A percentile compares a stretch with the other conserved stretches of the same genome.
These are phyloP conservation scores for Pichia occidentalis DNA, from an alignment of 805 yeast species.

Conservation along the genomic window DNA sequence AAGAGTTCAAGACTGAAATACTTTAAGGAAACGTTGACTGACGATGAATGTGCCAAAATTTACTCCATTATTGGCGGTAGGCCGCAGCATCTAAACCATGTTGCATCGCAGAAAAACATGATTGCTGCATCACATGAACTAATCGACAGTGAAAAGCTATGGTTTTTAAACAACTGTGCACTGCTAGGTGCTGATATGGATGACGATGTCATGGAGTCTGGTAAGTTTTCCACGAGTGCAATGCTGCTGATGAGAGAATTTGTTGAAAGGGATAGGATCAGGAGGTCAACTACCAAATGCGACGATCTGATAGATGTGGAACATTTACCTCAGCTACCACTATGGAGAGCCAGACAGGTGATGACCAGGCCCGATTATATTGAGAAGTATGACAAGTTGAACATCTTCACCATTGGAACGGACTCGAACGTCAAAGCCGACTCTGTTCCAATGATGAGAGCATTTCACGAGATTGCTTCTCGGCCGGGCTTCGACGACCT, in stretches of 20 bases:
- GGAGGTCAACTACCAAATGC: constrained; percentile 22
- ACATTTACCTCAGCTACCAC: constrained; percentile 61
- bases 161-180: constrained; percentile 82
- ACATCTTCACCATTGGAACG: constrained; percentile 74
- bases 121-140: constrained; percentile 58
- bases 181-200: constrained; percentile 74
- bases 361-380: constrained; percentile 84
- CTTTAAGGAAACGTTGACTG: constrained; percentile 35
- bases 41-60: constrained; percentile 32
- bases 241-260: constrained; percentile 65
- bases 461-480: constrained; percentile 69
- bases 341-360: constrained; percentile 78
- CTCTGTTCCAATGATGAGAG: constrained; percentile 85
- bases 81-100: constrained; percentile 74
- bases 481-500: constrained; percentile 67
- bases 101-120: constrained; percentile 51
- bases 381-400: constrained; percentile 65
- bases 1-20: constrained; percentile 41
- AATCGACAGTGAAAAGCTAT: constrained; percentile 74
- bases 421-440: constrained; percentile 71
- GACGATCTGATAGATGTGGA: constrained; percentile 3
- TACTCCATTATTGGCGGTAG: constrained; percentile 76
- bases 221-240: constrained; percentile 68
- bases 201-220: constrained; percentile 82
- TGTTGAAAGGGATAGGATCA: constrained; percentile 55